Conservation (phyloP, 306 rosid genomes). For the Castanea sativa region DNA sequence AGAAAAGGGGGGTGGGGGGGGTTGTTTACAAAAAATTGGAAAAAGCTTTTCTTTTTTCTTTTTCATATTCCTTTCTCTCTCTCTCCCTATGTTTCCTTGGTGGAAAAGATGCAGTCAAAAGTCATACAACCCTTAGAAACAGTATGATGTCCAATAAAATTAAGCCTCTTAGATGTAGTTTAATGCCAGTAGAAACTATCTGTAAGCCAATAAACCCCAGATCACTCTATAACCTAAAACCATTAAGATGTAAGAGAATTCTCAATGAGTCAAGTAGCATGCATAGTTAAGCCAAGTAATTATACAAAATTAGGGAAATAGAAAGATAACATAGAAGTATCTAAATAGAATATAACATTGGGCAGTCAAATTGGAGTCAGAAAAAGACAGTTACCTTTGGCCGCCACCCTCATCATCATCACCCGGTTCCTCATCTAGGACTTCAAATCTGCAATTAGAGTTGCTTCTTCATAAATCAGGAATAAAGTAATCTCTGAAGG, state of each 20-base stretch:
- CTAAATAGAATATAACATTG: not conserved
- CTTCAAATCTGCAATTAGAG: slow-evolving; percentile 68
- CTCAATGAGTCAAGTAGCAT: not conserved
- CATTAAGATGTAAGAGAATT: not conserved
- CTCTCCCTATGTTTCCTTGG: too few species aligned
- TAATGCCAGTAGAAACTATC: not conserved
- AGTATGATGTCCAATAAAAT: not conserved
- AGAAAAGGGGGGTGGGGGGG: too few species aligned
- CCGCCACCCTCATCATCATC: slow-evolving; percentile 88
- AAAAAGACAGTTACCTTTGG: slow-evolving; percentile 53
- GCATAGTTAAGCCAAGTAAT: not conserved
- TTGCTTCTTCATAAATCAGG: not conserved
- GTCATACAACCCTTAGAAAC: not conserved
- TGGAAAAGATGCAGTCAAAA: not conserved
- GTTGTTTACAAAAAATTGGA: not conserved
- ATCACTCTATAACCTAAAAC: not conserved
- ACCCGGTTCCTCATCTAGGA: slow-evolving; percentile 95
- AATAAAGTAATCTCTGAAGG: not conserved
- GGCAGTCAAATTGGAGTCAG: not conserved
- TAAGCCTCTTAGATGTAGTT: not conserved
- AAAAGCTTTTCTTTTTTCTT: not conserved
- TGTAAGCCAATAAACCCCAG: not conserved
- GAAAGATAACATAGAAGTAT: not conserved
- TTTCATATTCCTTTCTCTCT: too few species aligned
- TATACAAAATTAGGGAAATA: not conserved